Conservation (phyloP, 345 rosid genomes). For the Limnanthes douglasii region DNA sequence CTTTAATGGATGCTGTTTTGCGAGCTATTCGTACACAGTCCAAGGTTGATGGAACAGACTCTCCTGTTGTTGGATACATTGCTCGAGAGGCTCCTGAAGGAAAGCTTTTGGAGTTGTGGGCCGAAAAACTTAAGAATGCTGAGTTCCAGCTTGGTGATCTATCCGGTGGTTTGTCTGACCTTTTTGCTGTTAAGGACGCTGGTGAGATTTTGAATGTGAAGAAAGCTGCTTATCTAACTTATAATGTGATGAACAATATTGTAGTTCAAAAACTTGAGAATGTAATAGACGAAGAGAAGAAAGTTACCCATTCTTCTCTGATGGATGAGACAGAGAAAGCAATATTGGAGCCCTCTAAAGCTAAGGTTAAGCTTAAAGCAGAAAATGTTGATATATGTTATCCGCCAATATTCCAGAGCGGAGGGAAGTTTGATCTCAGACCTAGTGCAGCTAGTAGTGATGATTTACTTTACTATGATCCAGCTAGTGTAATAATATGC, state of each 20-base stretch:
- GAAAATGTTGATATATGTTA: conserved; percentile 93
- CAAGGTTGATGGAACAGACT: conserved; percentile 20
- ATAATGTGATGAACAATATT: conserved; percentile 61
- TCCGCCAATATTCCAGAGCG: conserved; percentile 94
- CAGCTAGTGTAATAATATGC: conserved; percentile 76
- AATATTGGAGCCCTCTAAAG: conserved; percentile 64
- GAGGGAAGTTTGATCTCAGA: conserved; percentile 79
- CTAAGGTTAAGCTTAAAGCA: conserved; percentile 71
- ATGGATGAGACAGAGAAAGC: conserved; percentile 92
- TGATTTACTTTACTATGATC: conserved; percentile 61
- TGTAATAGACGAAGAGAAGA: conserved; percentile 88
- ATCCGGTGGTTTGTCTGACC: conserved; percentile 61
- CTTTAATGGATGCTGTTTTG: conserved; percentile 51
- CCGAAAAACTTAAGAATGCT: conserved; percentile 39
- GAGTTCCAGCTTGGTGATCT: conserved; percentile 48
- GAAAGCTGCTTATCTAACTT: conserved; percentile 71
- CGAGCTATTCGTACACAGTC: conserved; percentile 35
- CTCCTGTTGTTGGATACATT: conserved; percentile 50
- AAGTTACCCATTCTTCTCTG: conserved; percentile 59
- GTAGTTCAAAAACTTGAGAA: conserved; percentile 87
- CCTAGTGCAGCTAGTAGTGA: conserved; percentile 94
- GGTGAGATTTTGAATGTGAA: conserved; percentile 58
- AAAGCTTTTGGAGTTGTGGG: conserved; percentile 75
- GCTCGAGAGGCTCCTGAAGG: conserved; percentile 80
- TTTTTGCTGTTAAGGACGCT: conserved; percentile 74